phyloP scores from a whole-genome alignment of 2,329 filamentous ascomycete genomes.

The Eurotiales sp. region DNA sequence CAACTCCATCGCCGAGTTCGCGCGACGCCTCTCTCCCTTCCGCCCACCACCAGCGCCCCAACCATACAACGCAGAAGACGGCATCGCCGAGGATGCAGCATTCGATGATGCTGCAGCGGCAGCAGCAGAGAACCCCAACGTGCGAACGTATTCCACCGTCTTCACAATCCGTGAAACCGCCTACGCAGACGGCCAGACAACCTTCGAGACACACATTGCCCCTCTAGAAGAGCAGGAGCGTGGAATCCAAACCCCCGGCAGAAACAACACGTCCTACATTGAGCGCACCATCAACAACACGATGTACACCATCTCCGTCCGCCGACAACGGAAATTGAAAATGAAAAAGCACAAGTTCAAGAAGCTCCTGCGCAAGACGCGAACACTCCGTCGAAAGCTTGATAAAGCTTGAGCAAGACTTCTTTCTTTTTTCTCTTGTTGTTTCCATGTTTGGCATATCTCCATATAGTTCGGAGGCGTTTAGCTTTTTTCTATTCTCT shows the following conservation, averaged over 20 bases:
- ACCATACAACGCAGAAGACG: constrained; percentile 46
- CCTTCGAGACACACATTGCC: constrained; percentile 50
- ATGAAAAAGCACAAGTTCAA: constrained; percentile 99
- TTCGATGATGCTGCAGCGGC: constrained; percentile 19
- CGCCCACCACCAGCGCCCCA: constrained; percentile 76
- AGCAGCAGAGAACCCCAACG: constrained; percentile 28
- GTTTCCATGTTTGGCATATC: constrained; percentile 7
- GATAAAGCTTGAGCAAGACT: constrained; percentile 57
- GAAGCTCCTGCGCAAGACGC: constrained; percentile 93
- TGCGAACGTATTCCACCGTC: constrained; percentile 47
- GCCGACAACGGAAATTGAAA: constrained; percentile 86
- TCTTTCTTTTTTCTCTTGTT: constrained; percentile 16
- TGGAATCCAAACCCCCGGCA: too few species aligned
- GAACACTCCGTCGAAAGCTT: constrained; percentile 81
- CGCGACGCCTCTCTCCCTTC: constrained; percentile 73
- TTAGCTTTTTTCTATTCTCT: constrained; percentile 11
- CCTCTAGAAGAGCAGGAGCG: too few species aligned
- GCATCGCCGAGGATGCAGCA: constrained; percentile 30
- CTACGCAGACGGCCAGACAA: constrained; percentile 47
- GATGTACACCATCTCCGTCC: constrained; percentile 85
- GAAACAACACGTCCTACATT: constrained; percentile 51
- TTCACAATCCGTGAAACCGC: constrained; percentile 53
- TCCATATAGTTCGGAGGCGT: not conserved
- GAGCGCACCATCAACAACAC: constrained; percentile 60
- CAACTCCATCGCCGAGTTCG: constrained; percentile 65